phyloP scores from a whole-genome alignment of 192 early-diverging fungal species.

The Paraglomus occultum region DNA sequence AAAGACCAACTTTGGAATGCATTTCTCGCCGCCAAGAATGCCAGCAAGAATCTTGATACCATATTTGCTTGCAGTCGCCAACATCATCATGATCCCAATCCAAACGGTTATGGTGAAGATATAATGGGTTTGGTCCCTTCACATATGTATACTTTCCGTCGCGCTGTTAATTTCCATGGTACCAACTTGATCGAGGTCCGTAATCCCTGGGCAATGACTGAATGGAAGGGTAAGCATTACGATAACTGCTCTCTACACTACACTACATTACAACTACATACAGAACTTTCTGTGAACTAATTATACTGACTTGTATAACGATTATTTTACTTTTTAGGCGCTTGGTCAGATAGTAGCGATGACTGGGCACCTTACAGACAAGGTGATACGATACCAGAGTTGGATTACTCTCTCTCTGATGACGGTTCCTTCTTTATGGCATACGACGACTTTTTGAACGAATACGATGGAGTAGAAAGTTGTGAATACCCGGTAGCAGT shows the following conservation, averaged over 20 bases:
- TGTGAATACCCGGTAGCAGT: background rate
- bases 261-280: background rate
- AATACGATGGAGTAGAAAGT: background rate
- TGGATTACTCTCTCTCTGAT: background rate
- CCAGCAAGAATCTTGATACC: no score
- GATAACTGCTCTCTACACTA: constrained; percentile 15
- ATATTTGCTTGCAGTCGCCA: no score
- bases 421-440: constrained; percentile 8
- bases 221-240: constrained; percentile 46
- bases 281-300: background rate
- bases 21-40: no score
- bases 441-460: background rate
- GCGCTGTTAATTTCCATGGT: constrained; percentile 36
- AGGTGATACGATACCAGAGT: no score
- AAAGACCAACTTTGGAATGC: no score
- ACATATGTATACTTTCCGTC: constrained; percentile 46
- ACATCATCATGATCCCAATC: no score
- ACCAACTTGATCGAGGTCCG: constrained; percentile 37
- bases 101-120: background rate
- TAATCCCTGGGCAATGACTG: constrained; percentile 49
- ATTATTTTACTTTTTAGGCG: background rate
- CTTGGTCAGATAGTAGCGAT: background rate
- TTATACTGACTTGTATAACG: no score
- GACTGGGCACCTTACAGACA: background rate
- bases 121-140: constrained; percentile 22